Conservation (phyloP, 2,329 filamentous ascomycete genomes). For the Apiospora koreana region DNA sequence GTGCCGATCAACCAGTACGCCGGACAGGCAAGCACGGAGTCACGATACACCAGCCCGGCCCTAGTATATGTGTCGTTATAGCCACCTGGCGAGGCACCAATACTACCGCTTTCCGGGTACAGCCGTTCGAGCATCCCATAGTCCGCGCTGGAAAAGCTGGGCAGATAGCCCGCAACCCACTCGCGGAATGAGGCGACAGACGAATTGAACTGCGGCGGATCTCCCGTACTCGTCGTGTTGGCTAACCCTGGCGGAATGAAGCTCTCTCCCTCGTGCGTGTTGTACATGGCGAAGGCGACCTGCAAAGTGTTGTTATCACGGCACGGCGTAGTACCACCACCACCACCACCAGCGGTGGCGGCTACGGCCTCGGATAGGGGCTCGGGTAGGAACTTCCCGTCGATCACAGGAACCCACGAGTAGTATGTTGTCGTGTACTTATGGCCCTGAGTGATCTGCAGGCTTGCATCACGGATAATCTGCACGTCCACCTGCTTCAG, state of each 20-base stretch:
- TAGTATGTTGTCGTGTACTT: slow-evolving; percentile 57
- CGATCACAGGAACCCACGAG: slow-evolving; percentile 63
- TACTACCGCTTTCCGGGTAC: slow-evolving; percentile 48
- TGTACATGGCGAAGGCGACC: slow-evolving; percentile 57
- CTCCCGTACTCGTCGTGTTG: slow-evolving; percentile 29
- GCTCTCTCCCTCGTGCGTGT: slow-evolving; percentile 63
- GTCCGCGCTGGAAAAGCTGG: slow-evolving; percentile 42
- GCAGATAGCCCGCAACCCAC: slow-evolving; percentile 58
- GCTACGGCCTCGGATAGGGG: slow-evolving; percentile 43
- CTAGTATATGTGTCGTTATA: slow-evolving; percentile 54
- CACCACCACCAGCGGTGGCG: slow-evolving; percentile 38
- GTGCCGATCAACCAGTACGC: slow-evolving; percentile 55
- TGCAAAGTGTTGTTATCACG: slow-evolving; percentile 20
- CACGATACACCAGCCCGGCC: slow-evolving; percentile 59
- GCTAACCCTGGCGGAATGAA: slow-evolving; percentile 56
- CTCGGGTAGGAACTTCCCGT: slow-evolving; percentile 49
- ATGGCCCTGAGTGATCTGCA: slow-evolving; percentile 48
- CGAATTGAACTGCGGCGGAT: slow-evolving; percentile 47
- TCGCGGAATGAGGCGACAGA: slow-evolving; percentile 48
- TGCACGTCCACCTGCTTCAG: slow-evolving; percentile 56
- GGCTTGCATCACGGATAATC: slow-evolving; percentile 50
- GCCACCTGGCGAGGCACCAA: slow-evolving; percentile 40
- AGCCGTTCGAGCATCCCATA: slow-evolving; percentile 39
- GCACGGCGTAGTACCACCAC: neutral
- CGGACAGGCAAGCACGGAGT: slow-evolving; percentile 61